Evolutionary conservation across 495 filamentous ascomycete species (phyloP).

Genomic region (Aspergillus panamensis): DNA sequence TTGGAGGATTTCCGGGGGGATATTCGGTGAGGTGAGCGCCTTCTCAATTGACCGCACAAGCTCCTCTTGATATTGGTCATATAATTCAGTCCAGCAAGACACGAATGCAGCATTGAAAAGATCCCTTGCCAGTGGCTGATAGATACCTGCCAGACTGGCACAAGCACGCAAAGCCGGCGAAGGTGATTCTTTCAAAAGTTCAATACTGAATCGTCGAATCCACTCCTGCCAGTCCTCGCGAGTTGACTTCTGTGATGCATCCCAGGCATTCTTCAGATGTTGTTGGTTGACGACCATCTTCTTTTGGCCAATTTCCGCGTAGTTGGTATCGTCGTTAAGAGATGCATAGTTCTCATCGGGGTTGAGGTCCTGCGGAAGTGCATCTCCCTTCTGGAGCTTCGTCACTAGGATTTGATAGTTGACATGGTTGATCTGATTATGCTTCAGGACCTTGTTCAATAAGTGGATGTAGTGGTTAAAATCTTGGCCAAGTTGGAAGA

Average conservation of each 20-base stretch:
- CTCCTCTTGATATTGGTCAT: constrained; percentile 92
- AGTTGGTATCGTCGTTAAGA: constrained; percentile 69
- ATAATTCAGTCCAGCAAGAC: constrained; percentile 97
- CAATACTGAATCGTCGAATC: constrained; percentile 94
- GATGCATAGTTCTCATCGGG: constrained; percentile 80
- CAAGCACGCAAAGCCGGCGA: constrained; percentile 92
- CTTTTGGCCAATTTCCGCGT: constrained; percentile 82
- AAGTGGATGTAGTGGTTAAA: constrained; percentile 91
- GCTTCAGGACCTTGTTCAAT: constrained; percentile 70
- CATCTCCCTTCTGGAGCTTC: constrained; percentile 90
- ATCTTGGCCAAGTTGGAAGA: constrained; percentile 92
- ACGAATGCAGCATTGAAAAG: constrained; percentile 98
- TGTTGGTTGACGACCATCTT: constrained; percentile 95
- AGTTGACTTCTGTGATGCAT: constrained; percentile 90
- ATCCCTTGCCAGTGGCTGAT: constrained; percentile 85
- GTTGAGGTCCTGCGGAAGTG: constrained; percentile 88
- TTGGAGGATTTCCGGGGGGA: constrained; percentile 91
- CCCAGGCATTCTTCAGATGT: constrained; percentile 96
- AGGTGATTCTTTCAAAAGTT: constrained; percentile 90
- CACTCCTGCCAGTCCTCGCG: constrained; percentile 99
- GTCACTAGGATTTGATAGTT: constrained; percentile 89
- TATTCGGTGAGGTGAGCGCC: constrained; percentile 85
- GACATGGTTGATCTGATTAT: constrained; percentile 69
- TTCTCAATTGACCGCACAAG: constrained; percentile 92
- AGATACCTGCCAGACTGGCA: constrained; percentile 83